Evolutionary conservation across 805 yeast species (phyloP), one percentile per base, ranked within the genome.

Genomic region (Candida caryicola): DNA sequence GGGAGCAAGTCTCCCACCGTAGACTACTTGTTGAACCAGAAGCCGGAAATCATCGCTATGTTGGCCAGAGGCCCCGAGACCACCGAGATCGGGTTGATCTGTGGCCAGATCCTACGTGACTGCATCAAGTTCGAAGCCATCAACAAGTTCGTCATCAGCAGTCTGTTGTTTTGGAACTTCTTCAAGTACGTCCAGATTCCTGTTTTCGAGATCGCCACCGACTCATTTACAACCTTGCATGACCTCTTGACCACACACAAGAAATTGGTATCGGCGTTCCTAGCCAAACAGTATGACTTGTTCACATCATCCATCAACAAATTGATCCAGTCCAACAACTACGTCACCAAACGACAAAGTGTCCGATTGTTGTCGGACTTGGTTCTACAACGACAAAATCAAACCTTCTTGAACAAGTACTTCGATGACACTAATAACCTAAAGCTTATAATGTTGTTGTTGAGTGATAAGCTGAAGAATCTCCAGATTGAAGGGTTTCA

Each of bases 321-420:
- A 38, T 65, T 91, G 42, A 81, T 93, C 43, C 76, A 79, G 31
- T 82, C 87, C 32, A 77, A 80, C 12, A 89, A 85, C 60, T 93
- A 93, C 60, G 97, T 93, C 21, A 88, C 95, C 2, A 88, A 89
- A 57, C 78, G 99, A 46, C 98, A 91, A 62, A 81, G 95, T 23
- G 78, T 89, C 23, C 84, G 84, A 51, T 66, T 93, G 23, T 69
- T 90, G 41, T 76, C 84, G 12, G 82, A 81, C 36, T 67, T 93
- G 45, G 80, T 93, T 3, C 67, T 85, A 43, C 78, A 79, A 40
- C 75, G 88, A 46, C 72, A 81, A 23, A 87, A 89, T 63, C 84
- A 80, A 54, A 66, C 63, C 34, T 75, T 87, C 47, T 82, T 91
- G 81, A 76, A 82, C 18, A 67, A 71, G 29, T 93, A 90, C 58